Base-by-base conservation (phyloP, 176 grass and related monocot species). In the Oryza australiensis region DNA sequence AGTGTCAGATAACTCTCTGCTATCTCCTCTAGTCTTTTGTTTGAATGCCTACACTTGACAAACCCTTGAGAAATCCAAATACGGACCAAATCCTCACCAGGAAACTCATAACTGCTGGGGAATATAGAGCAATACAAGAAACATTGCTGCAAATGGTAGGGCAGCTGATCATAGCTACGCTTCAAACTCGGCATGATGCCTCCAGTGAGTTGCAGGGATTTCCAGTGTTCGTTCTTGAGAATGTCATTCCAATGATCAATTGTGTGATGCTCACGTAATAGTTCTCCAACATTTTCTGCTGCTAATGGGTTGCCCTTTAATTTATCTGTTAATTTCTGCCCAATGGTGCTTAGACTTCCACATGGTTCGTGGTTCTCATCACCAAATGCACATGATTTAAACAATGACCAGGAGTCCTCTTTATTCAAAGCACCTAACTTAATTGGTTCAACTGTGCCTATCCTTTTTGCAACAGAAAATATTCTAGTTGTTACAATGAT, bases 21-120 rank as follows among this genome's bases (percentile, higher is more conserved):
- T 23, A 62, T 74, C 0, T 89, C 90, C 53, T 89, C 87, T 3
- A 84, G 4, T 34, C 7, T 84, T 27, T 81, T 76, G 8, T 9
- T 22, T 10, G 66, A 33, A 22, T 28, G 15, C 0, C 9, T 12
- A 4, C 42, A 0, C 0, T 27, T 1, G 18, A 92, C 80, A 70
- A 77, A 89, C 20, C 87, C 80, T 78, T 92, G 86, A 73, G 86
- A 84, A 43, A 92, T 85, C 90, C 90, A 92, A 3, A 80, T n/a
- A 32, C 12, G 32, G 35, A 86, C 26, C 32, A 86, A 30, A 0
- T 86, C 48, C 48, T 11, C 28, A 29, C 12, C 14, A 28, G 9
- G 3, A 34, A 34, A 2, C 34, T 22, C 49, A 80, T 64, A 73
- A 73, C 24, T 37, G 15, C 55, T 74, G 22, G 65, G 75, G 33